Base-by-base conservation (phyloP, 2,329 filamentous ascomycete genomes). In the Pseudogymnoascus sp. region DNA sequence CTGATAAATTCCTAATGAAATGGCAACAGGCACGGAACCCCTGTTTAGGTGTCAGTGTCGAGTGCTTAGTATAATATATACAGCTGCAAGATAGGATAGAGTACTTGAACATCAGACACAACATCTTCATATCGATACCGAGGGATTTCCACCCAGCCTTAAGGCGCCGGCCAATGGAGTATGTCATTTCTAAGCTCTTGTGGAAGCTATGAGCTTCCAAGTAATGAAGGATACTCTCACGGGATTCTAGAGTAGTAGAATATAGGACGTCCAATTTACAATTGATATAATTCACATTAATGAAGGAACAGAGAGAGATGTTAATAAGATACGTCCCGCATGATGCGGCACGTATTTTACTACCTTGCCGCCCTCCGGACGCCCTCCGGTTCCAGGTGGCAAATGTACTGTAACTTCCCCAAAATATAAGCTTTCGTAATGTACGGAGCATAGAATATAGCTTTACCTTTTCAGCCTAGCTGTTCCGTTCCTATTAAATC, bases 61-160 rank as follows among this genome's bases (percentile, higher is more conserved):
- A 60, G n/a, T 36, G 4, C 34, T n/a, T 60, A 40, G n/a, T 16
- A 40, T 42, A 42, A 21, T 1, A 42, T 42, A 42, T 42, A 42
- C n/a, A 18, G 38, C 16, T 42, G 16, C 38, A 21, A 16, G 38
- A 42, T 42, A 18, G 50, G 50, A 28, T 56, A 38, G 6, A 16
- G 12, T 10, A 61, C 59, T 61, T 61, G 59, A 61, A 61, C 31
- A 61, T 61, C 59, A 61, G 34, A 34, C n/a, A 61, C 25, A 61
- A 37, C 7, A 61, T 36, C 59, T 61, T 61, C 16, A 7, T 40
- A n/a, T 61, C 31, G 4, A 61, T 25, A 42, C 25, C 18, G 4
- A 61, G 59, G 23, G 59, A 61, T 61, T 42, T 25, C 59, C 31
- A 61, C 25, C 59, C 28, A 6, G 59, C 59, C 59, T 42, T 12